Evolutionary conservation across 495 filamentous ascomycete genomes (phyloP).

Genomic region (Penicillium canariense): DNA sequence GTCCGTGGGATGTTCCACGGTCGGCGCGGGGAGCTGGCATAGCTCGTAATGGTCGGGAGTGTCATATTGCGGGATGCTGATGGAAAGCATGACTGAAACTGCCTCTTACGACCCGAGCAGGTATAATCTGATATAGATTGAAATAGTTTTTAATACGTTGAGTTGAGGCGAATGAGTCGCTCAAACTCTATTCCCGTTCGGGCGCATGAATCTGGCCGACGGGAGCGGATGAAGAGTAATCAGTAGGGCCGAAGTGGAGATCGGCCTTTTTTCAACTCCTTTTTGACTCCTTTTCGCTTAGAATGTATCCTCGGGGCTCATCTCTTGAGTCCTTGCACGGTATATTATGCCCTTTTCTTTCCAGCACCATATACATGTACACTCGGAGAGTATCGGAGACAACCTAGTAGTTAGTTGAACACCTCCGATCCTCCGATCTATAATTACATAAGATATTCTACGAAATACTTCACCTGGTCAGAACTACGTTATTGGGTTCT

Average conservation of each 20-base stretch:
- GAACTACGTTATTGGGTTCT: no score
- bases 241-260: neutral
- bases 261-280: neutral
- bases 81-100: slow-evolving; percentile 40
- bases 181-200: neutral
- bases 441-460: no score
- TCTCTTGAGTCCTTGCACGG: neutral
- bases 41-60: slow-evolving; percentile 44
- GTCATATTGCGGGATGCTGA: slow-evolving; percentile 41
- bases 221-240: slow-evolving; percentile 1
- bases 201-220: slow-evolving; percentile 4
- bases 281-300: neutral
- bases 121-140: neutral
- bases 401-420: no score
- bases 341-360: no score
- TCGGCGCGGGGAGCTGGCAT: slow-evolving; percentile 31
- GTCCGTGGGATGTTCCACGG: slow-evolving; percentile 30
- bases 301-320: neutral
- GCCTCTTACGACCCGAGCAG: neutral
- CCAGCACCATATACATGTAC: no score
- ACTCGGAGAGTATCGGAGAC: no score
- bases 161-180: neutral
- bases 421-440: no score
- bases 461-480: neutral
- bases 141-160: neutral